A percentile compares a stretch with the other conserved stretches of the same genome.
Conservation (phyloP, 2,329 filamentous ascomycete genomes). For the Alternaria ethzedia region DNA sequence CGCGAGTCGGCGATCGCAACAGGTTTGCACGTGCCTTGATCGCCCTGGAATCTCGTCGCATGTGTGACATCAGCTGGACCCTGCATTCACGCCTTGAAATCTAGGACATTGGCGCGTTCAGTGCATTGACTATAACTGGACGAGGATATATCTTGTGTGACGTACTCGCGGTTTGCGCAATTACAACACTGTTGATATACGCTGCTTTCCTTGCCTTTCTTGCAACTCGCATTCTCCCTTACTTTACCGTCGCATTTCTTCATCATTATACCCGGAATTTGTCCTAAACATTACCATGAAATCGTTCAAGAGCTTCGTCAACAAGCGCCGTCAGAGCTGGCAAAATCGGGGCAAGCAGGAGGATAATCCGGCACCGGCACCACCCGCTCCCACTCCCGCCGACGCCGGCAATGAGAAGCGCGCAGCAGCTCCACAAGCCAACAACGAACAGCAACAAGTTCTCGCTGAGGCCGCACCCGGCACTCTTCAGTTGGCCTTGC, state of each 20-base stretch:
- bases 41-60: conserved; percentile 16
- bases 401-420: conserved; percentile 14
- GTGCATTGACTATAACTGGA: conserved; percentile 25
- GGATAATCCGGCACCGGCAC: not conserved
- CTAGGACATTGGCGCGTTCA: conserved; percentile 7
- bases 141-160: conserved; percentile 13
- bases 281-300: conserved; percentile 21
- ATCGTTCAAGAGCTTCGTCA: conserved; percentile 33
- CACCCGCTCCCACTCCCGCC: not conserved
- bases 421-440: conserved; percentile 13
- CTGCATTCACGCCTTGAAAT: conserved; percentile 26
- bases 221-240: not conserved
- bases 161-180: not conserved
- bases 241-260: not conserved
- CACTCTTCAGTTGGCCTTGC: conserved; percentile 66
- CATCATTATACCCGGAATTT: not conserved
- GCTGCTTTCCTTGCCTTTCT: not conserved
- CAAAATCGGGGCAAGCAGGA: conserved; percentile 16
- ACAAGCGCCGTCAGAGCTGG: conserved; percentile 31
- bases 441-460: conserved; percentile 32
- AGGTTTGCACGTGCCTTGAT: conserved; percentile 15
- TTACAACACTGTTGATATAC: not conserved
- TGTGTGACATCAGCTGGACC: conserved; percentile 43
- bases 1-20: conserved; percentile 23
- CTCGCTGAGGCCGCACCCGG: conserved; percentile 28